phyloP scores from a whole-genome alignment of 1,284 basidiomycete genomes.

The Psilocybe mexicana region DNA sequence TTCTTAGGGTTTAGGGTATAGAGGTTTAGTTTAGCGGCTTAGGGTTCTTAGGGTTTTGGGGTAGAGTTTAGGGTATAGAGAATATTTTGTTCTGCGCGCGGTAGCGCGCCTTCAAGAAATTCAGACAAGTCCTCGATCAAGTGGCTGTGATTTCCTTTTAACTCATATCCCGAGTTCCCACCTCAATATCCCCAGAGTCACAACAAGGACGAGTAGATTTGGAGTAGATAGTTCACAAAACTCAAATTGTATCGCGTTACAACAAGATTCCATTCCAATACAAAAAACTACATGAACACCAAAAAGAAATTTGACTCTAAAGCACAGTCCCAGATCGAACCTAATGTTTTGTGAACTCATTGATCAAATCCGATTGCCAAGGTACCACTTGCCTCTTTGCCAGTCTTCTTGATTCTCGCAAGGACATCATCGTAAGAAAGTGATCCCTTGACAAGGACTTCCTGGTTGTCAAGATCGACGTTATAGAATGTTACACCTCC shows the following conservation, averaged over 20 bases:
- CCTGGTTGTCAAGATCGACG: conserved; percentile 69
- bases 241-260: background rate
- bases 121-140: no score
- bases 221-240: no score
- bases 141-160: no score
- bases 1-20: no score
- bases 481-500: conserved; percentile 58
- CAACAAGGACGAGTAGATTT: no score
- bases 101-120: no score
- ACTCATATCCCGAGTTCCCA: no score
- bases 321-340: conserved; percentile 20
- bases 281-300: background rate
- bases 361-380: background rate
- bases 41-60: no score
- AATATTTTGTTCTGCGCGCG: no score
- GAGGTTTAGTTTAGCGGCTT: no score
- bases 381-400: conserved; percentile 55
- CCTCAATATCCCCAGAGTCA: background rate
- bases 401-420: conserved; percentile 84
- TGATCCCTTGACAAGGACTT: conserved; percentile 67
- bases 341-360: conserved; percentile 5
- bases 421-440: conserved; percentile 68
- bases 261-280: background rate
- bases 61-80: no score
- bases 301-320: background rate